phyloP scores from a whole-genome alignment of 164 flowering plant species.

The Pachysandra terminalis region DNA sequence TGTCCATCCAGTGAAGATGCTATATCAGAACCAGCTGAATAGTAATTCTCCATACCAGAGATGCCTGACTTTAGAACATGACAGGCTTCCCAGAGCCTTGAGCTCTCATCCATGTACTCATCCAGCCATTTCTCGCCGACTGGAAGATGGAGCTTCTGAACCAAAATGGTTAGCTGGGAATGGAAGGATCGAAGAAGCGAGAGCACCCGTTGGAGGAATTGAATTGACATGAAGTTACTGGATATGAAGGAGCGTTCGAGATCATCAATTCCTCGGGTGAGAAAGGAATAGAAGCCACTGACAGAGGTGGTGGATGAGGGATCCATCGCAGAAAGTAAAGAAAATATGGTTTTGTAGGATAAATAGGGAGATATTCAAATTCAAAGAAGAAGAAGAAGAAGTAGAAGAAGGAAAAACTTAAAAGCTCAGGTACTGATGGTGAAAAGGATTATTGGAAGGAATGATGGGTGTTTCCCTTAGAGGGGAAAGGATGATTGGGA shows the following conservation, averaged over 20 bases:
- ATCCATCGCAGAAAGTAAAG: conserved; percentile 39
- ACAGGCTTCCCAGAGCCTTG: conserved; percentile 91
- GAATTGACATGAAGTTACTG: conserved; percentile 82
- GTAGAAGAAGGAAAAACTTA: conserved; percentile 46
- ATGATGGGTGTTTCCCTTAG: conserved; percentile 95
- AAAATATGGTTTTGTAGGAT: conserved; percentile 8
- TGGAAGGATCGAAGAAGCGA: conserved; percentile 79
- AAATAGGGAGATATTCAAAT: conserved; percentile 28
- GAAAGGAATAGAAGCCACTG: conserved; percentile 80
- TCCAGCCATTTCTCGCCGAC: conserved; percentile 96
- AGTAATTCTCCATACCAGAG: conserved; percentile 70
- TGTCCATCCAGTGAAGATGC: conserved; percentile 55
- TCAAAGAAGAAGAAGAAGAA: conserved; percentile 12
- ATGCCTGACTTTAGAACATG: conserved; percentile 78
- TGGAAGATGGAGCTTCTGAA: conserved; percentile 84
- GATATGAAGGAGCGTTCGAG: conserved; percentile 61
- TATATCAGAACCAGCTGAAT: conserved; percentile 52
- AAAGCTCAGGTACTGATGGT: conserved; percentile 72
- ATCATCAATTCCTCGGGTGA: conserved; percentile 80
- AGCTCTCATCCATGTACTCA: conserved; percentile 98
- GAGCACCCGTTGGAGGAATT: conserved; percentile 77
- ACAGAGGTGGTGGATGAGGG: conserved; percentile 74
- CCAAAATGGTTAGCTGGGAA: conserved; percentile 66
- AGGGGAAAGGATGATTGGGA: conserved; percentile 97
- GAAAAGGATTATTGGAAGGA: conserved; percentile 84